Base-by-base conservation (phyloP, 306 rosid genomes). In the Abrus precatorius region DNA sequence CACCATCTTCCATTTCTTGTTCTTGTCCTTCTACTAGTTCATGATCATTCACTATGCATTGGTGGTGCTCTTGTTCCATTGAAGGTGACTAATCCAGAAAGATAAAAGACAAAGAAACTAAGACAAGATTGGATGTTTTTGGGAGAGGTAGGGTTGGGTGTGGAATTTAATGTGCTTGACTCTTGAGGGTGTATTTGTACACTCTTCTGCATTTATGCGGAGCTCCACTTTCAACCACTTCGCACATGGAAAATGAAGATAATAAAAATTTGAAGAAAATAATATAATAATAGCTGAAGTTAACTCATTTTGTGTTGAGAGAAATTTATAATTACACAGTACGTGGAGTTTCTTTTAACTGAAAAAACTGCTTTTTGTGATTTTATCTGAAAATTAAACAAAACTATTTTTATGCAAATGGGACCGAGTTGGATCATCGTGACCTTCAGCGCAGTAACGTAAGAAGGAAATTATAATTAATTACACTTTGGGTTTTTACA, bases 61-160 rank as follows among this genome's bases (percentile, higher is more conserved):
- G 57, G n/a, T 57, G 74, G 10, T 38, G 53, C 13, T 78, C 86
- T 44, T 75, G 74, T 28, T 87, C 90, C 88, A 87, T 87, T 48
- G 84, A 43, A 27, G 57, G 6, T 44, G 55, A 33, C 56, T 10
- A 2, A 1, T 77, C 60, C 77, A 67, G 33, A 70, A 54, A 60
- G 36, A 34, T 7, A 71, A 20, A 49, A 72, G 57, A 77, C 69
- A 77, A 2, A 9, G 45, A n/a, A 57, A 38, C 11, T 29, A 4
- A 9, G 59, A 30, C 40, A 83, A 77, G 82, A 55, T 72, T 78
- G 52, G 34, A 68, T 28, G 52, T 13, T 57, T 33, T 45, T 20
- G 40, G 8, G 73, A 60, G 36, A 60, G 33, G 8, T 10, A 40
- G 10, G 11, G 28, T 43, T 74, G 32, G 20, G 45, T 45, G 40